Percentiles rank a stretch among this genome's conserved stretches.
Evolutionary conservation across 768 basidiomycete genomes (phyloP).

Genomic region (Cubamyces sp.): DNA sequence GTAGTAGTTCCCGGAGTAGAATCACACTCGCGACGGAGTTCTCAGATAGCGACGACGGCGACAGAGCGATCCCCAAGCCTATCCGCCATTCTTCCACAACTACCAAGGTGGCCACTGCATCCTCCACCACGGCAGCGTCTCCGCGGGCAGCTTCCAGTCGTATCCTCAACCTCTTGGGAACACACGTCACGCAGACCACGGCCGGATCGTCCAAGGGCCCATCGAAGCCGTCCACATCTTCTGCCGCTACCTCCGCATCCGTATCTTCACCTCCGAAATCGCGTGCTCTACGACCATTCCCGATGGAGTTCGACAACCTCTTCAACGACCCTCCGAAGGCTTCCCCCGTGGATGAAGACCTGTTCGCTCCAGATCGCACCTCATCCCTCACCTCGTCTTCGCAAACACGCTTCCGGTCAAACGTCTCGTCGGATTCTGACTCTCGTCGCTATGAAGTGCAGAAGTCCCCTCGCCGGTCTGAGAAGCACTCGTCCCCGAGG

Average conservation of each 20-base stretch:
- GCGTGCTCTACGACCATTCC: constrained; percentile 22
- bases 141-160: not conserved
- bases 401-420: constrained; percentile 6
- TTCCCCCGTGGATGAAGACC: not conserved
- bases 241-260: not conserved
- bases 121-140: not conserved
- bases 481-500: constrained; percentile 32
- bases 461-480: constrained; percentile 39
- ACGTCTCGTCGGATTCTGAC: constrained; percentile 15
- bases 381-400: not conserved
- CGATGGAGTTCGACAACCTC: constrained; percentile 18
- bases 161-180: constrained; percentile 14
- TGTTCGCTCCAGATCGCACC: not conserved
- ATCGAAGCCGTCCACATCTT: not conserved
- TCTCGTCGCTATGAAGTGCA: constrained; percentile 14
- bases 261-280: constrained; percentile 1
- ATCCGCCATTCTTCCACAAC: no score
- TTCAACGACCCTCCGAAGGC: not conserved
- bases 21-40: not conserved
- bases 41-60: constrained; percentile 13
- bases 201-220: not conserved
- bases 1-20: not conserved
- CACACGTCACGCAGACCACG: not conserved
- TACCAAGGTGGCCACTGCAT: no score
- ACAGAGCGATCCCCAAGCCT: not conserved